Base-by-base conservation (phyloP, 768 basidiomycete species). In the Cyclocybe cylindracea region DNA sequence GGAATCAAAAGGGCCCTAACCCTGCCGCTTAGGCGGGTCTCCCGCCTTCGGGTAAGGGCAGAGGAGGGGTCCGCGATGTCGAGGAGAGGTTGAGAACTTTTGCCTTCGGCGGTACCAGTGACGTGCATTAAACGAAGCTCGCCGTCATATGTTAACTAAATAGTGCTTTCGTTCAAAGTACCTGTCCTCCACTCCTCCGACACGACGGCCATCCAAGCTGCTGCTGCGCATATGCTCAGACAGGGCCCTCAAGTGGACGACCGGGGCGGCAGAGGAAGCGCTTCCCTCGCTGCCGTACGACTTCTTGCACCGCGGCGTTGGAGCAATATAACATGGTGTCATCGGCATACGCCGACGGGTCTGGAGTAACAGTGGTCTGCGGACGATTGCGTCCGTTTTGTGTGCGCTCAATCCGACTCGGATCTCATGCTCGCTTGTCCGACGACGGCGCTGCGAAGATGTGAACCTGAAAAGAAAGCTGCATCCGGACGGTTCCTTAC, bases 281-380 rank as follows among this genome's bases (percentile, higher is more conserved):
- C 69, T 95, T 94, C n/a, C n/a, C 74, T 97, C 94, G 68, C 88
- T 92, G 46, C 92, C 92, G 66, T 97, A 97, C 9, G 92, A 94
- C 73, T 97, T 97, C 74, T 97, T 1, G 92, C 94, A 94, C 92
- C 32, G 91, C 91, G 19, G 94, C 92, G 63, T 96, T 94, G 47
- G 94, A 77, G 59, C 90, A 93, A 55, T n/a, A 92, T 83, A 32
- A 94, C 89, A 36, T n/a, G n/a, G 91, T 93, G 91, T 93, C 91
- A 94, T 92, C 53, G 89, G 87, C 72, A 89, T 81, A 87, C 82
- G 56, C 86, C 44, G 82, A 67, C 7, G 85, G 84, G 61, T 91
- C 62, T 87, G 86, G 33, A 83, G 82, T n/a, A 57, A 90, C 82
- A n/a, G 66, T 90, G 89, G 69, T 91, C 87, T n/a, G 68, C 86